These are phyloP conservation scores for Phalaenopsis equestris DNA, from an alignment of 106 monocot genomes.

Conservation along the genomic window DNA sequence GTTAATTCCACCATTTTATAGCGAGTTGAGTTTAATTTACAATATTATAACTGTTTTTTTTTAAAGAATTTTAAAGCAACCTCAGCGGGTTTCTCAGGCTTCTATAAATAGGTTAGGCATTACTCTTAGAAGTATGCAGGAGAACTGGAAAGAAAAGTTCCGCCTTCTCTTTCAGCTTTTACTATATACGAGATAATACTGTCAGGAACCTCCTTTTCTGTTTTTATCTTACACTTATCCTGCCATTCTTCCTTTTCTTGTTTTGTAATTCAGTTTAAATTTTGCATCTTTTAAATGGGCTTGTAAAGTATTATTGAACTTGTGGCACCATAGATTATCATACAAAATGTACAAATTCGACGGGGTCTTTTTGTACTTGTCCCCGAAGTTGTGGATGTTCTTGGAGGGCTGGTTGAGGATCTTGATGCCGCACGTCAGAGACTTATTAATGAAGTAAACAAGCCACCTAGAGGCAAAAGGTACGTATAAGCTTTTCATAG, in stretches of 20 bases:
- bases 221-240: neutral
- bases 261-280: neutral
- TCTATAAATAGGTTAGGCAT: too few relatives aligned
- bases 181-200: neutral
- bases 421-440: conserved; percentile 71
- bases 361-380: conserved; percentile 81
- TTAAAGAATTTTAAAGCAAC: too few relatives aligned
- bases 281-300: neutral
- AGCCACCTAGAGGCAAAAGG: conserved; percentile 89
- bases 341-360: conserved; percentile 63
- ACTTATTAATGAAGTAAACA: conserved; percentile 73
- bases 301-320: neutral
- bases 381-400: conserved; percentile 70
- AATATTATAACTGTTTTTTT: too few relatives aligned
- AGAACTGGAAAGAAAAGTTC: too few relatives aligned
- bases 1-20: too few relatives aligned
- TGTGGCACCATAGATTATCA: conserved; percentile 42
- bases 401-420: conserved; percentile 74
- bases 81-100: too few relatives aligned
- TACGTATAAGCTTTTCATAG: conserved; percentile 6
- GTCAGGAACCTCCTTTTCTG: neutral
- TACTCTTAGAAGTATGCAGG: too few relatives aligned
- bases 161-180: too few relatives aligned
- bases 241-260: neutral
- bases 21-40: too few relatives aligned